phyloP scores from a whole-genome alignment of 2,329 filamentous ascomycete genomes.

The Colletotrichum tropicicola region DNA sequence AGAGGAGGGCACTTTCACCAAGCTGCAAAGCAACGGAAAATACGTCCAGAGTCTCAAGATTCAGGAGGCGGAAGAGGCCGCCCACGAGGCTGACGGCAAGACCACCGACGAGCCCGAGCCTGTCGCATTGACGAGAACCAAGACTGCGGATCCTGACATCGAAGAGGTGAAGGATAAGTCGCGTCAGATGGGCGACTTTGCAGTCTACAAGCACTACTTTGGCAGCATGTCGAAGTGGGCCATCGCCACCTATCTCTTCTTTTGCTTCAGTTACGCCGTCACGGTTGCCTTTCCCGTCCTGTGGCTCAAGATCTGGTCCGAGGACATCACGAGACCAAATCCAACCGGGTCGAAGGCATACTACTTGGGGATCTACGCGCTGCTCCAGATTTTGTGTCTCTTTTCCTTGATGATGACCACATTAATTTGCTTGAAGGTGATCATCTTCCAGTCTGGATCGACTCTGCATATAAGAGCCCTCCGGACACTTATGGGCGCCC shows the following conservation, averaged over 20 bases:
- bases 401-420: slow-evolving; percentile 34
- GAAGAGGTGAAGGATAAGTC: slow-evolving; percentile 7
- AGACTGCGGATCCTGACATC: neutral
- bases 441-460: slow-evolving; percentile 41
- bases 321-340: slow-evolving; percentile 34
- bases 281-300: slow-evolving; percentile 41
- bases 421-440: slow-evolving; percentile 32
- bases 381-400: slow-evolving; percentile 33
- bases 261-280: slow-evolving; percentile 37
- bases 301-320: slow-evolving; percentile 53
- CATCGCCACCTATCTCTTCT: slow-evolving; percentile 32
- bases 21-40: slow-evolving; percentile 45
- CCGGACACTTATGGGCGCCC: slow-evolving; percentile 45
- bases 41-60: slow-evolving; percentile 50
- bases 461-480: slow-evolving; percentile 44
- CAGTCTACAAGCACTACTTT: slow-evolving; percentile 47
- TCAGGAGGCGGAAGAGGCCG: slow-evolving; percentile 33
- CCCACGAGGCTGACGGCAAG: neutral
- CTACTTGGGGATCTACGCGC: slow-evolving; percentile 42
- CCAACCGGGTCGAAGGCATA: slow-evolving; percentile 32
- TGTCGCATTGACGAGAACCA: neutral
- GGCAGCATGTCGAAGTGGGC: slow-evolving; percentile 34
- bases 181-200: slow-evolving; percentile 41
- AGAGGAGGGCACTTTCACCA: slow-evolving; percentile 50
- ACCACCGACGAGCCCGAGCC: neutral